phyloP scores from a whole-genome alignment of 768 basidiomycete genomes.

The Hemileccinum rubropunctum region DNA sequence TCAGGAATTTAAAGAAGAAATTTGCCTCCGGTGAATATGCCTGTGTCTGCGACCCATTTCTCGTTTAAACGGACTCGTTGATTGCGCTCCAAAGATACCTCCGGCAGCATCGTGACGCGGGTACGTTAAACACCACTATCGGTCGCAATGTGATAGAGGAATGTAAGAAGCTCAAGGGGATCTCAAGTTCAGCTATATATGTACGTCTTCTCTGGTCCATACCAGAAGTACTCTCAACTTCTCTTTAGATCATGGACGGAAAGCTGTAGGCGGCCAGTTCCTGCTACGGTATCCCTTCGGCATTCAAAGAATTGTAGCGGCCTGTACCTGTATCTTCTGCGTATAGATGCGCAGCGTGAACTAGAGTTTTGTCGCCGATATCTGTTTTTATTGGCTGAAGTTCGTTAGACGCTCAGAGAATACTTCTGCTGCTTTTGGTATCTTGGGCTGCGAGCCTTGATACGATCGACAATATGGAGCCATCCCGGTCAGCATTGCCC shows the following conservation, averaged over 20 bases:
- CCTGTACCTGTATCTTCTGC: neutral
- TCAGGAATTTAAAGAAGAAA: slow-evolving; percentile 74
- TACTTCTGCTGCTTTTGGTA: neutral
- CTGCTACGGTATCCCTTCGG: neutral
- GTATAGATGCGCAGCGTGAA: neutral
- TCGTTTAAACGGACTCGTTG: neutral
- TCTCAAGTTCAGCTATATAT: slow-evolving; percentile 33
- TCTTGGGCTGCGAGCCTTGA: neutral
- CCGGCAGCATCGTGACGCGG: slow-evolving; percentile 52
- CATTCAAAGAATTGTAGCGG: neutral
- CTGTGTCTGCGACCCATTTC: neutral
- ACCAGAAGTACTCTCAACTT: neutral
- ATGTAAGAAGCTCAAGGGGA: slow-evolving; percentile 60
- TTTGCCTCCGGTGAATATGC: slow-evolving; percentile 55
- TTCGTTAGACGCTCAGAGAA: neutral
- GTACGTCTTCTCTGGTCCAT: slow-evolving; percentile 8
- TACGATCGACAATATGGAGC: too few relatives aligned
- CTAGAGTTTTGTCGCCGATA: neutral
- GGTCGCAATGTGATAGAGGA: slow-evolving; percentile 57
- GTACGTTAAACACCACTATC: slow-evolving; percentile 45
- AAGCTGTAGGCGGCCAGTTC: slow-evolving; percentile 16
- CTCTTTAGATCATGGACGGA: slow-evolving; percentile 18
- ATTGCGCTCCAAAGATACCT: slow-evolving; percentile 49
- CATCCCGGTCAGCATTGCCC: too few relatives aligned
- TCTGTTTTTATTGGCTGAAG: neutral